Base-by-base conservation (phyloP, 169 alveolate genomes). In the Besnoitia besnoiti region DNA sequence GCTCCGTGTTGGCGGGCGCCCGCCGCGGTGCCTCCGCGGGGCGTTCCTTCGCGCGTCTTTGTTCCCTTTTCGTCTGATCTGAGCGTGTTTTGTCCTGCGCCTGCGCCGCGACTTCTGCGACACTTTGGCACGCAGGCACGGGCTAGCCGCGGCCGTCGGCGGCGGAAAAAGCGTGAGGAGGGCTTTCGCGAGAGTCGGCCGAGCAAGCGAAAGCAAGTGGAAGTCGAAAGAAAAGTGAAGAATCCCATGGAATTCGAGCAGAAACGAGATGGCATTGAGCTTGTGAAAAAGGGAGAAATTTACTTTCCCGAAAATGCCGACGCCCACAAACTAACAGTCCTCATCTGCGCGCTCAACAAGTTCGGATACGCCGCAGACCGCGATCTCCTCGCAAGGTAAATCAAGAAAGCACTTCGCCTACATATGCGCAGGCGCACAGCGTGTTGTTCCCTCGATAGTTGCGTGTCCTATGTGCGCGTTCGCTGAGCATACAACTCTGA, bases 191-290 rank as follows among this genome's bases (percentile, higher is more conserved):
- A 73, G 46, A 27, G 44, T 1, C 82, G 82, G 39, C 82, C 82
- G 39, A 73, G 82, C 46, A 73, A 37, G 46, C 39, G 59, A 21
- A 77, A 77, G 87, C 55, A 40, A 10, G 59, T 77, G 35, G 87
- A 77, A 27, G 40, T 40, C n/a, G 87, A 77, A 37, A 2, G 87
- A 37, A 42, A 40, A 42, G 59, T 77, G 40, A 77, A 77, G 59
- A 77, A 77, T 77, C 87, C 87, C 37, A 39, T 77, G 37, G 59
- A 77, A 39, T 77, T 27, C 37, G 87, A 77, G 21, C 35, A 42
- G 61, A 4, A 77, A 77, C n/a, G 87, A 16, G 87, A 77, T 21
- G 87, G 87, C 33, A 40, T 77, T 39, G 87, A 77, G 59, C 87
- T 77, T 10, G 55, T 77, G 35, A 77, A 42, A 39, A 77, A 77